phyloP scores from a whole-genome alignment of 441 rosid species.

The Croton laevigatus region DNA sequence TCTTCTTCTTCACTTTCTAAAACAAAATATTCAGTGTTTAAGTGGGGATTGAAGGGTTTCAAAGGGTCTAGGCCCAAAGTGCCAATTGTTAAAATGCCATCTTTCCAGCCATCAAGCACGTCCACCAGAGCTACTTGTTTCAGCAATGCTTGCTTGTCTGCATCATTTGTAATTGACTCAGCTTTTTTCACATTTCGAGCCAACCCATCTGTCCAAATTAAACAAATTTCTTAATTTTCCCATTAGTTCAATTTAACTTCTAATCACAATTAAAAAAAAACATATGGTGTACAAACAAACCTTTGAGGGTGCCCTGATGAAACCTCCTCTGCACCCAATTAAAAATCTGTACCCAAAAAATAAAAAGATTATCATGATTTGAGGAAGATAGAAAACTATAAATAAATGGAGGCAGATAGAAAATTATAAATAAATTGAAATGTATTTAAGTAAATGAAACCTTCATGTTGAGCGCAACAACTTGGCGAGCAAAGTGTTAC shows the following conservation, averaged over 20 bases:
- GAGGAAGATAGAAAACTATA: neutral
- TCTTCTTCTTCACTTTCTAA: constrained; percentile 29
- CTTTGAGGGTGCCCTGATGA: constrained; percentile 45
- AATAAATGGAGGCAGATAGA: neutral
- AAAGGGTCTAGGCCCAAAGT: constrained; percentile 82
- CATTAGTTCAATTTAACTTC: neutral
- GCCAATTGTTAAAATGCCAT: constrained; percentile 77
- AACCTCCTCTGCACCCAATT: constrained; percentile 73
- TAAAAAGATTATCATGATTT: constrained; percentile 1
- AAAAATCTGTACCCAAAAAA: constrained; percentile 48
- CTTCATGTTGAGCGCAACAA: constrained; percentile 45
- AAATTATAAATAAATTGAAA: neutral
- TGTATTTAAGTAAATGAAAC: constrained; percentile 18
- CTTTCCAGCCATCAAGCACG: constrained; percentile 72
- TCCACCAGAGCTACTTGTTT: constrained; percentile 61
- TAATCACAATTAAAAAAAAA: neutral
- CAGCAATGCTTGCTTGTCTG: constrained; percentile 55
- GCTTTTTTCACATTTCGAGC: constrained; percentile 49
- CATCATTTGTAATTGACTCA: constrained; percentile 47
- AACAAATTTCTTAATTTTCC: neutral
- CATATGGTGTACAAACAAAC: constrained; percentile 24
- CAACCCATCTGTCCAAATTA: constrained; percentile 37
- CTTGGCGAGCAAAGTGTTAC: constrained; percentile 22
- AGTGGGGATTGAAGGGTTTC: constrained; percentile 33
- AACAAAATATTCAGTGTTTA: constrained; percentile 31